Conservation (phyloP, 768 basidiomycete species). For the Calocybe cyanea region DNA sequence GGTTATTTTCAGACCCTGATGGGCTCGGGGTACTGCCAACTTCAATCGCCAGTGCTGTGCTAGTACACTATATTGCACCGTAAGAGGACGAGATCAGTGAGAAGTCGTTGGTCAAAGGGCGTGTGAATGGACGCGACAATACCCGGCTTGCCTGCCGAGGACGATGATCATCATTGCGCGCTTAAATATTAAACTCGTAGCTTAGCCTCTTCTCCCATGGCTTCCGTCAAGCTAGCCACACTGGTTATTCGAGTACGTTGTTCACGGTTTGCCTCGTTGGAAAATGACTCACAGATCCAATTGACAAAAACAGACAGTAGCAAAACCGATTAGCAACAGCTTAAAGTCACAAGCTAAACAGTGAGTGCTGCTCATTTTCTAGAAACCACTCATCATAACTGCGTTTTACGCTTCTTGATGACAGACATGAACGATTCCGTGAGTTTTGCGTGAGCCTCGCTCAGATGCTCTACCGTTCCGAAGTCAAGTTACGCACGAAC, state of each 20-base stretch:
- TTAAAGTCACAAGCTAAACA: slow-evolving; percentile 71
- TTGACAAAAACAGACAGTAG: slow-evolving; percentile 90
- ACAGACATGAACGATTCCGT: slow-evolving; percentile 72
- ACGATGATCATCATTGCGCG: no score
- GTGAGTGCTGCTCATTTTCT: slow-evolving; percentile 42
- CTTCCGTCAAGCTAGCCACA: slow-evolving; percentile 69
- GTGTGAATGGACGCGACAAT: no score
- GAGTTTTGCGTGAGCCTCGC: slow-evolving; percentile 68
- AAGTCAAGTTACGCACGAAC: slow-evolving; percentile 67
- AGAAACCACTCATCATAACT: neutral
- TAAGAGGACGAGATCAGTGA: no score
- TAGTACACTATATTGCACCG: no score
- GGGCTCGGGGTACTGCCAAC: no score
- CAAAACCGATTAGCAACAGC: slow-evolving; percentile 72
- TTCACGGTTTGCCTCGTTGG: neutral
- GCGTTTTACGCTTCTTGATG: neutral
- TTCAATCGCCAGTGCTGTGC: no score
- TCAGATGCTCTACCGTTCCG: slow-evolving; percentile 72
- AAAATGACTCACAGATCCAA: slow-evolving; percentile 1
- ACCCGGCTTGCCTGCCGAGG: no score
- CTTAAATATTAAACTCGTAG: neutral
- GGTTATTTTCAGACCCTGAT: no score
- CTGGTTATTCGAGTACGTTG: slow-evolving; percentile 53
- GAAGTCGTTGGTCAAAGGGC: no score
- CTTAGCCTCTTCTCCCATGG: slow-evolving; percentile 34